A percentile compares a stretch with the other conserved stretches of the same genome.
These are phyloP conservation scores for Plenodomus lindquistii DNA, from an alignment of 2,329 filamentous ascomycete genomes.

Conservation along the genomic window DNA sequence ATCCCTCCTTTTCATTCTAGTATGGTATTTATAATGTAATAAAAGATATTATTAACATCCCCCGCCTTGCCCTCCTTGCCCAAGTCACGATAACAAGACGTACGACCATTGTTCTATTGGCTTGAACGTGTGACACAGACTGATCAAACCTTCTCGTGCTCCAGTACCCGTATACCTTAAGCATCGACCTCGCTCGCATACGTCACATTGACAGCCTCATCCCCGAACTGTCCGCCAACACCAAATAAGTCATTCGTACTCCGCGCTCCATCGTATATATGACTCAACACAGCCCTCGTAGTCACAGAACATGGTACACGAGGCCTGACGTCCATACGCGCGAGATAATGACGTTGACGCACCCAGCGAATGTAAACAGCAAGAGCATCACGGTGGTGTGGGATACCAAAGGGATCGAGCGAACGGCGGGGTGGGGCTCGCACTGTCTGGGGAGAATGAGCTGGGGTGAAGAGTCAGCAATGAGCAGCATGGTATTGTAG, in stretches of 20 bases:
- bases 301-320: not conserved
- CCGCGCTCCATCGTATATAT: constrained; percentile 1
- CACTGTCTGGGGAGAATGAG: too few relatives aligned
- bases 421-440: constrained; percentile 12
- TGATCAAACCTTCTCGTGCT: too few relatives aligned
- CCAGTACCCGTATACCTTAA: constrained; percentile 3
- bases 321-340: not conserved
- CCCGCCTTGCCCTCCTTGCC: too few relatives aligned
- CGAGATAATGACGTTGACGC: constrained; percentile 15
- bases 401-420: constrained; percentile 24
- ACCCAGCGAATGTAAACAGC: constrained; percentile 29
- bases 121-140: too few relatives aligned
- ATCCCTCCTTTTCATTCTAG: too few relatives aligned
- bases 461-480: not conserved
- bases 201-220: not conserved
- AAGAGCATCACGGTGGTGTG: constrained; percentile 23
- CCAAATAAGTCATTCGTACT: constrained; percentile 3
- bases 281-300: not conserved
- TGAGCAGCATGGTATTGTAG: not conserved
- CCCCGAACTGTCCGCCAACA: constrained; percentile 7
- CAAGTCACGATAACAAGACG: too few relatives aligned
- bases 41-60: too few relatives aligned
- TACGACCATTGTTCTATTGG: too few relatives aligned
- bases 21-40: too few relatives aligned
- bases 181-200: constrained; percentile 12